These are phyloP conservation scores for Gossypium davidsonii DNA, from an alignment of 441 rosid genomes.

Conservation along the genomic window DNA sequence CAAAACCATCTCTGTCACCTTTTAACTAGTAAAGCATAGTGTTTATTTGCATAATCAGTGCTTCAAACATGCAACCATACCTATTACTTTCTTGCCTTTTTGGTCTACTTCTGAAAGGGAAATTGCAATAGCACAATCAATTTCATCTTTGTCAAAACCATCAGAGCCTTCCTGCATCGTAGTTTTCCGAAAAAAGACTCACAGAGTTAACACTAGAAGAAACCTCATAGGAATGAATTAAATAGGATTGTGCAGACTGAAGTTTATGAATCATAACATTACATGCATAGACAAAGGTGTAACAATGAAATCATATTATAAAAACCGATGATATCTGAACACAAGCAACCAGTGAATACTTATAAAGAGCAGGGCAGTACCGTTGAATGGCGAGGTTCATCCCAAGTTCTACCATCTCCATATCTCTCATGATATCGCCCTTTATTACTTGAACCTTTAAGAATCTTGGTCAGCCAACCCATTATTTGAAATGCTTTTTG, in stretches of 20 bases:
- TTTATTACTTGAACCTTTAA: conserved; percentile 52
- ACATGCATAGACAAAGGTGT: background rate
- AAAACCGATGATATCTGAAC: background rate
- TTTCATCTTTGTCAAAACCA: conserved; percentile 46
- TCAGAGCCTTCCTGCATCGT: conserved; percentile 44
- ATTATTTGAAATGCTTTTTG: conserved; percentile 23
- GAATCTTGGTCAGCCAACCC: conserved; percentile 71
- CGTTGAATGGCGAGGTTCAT: conserved; percentile 49
- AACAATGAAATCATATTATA: background rate
- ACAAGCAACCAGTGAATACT: background rate
- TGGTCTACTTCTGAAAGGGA: conserved; percentile 46
- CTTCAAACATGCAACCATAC: conserved; percentile 29
- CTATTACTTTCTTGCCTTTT: conserved; percentile 53
- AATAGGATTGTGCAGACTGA: conserved; percentile 3
- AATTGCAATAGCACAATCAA: conserved; percentile 46
- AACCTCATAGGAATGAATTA: conserved; percentile 9
- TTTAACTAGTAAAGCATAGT: background rate
- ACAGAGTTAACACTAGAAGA: background rate
- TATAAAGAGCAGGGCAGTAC: conserved; percentile 28
- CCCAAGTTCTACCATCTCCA: conserved; percentile 40
- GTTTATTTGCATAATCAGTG: background rate
- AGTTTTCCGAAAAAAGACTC: background rate
- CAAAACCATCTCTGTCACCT: background rate
- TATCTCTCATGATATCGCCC: conserved; percentile 45
- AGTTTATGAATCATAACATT: background rate